These are phyloP conservation scores for Petasospora fabianii DNA, from an alignment of 1,139 yeast genomes.

Conservation along the genomic window DNA sequence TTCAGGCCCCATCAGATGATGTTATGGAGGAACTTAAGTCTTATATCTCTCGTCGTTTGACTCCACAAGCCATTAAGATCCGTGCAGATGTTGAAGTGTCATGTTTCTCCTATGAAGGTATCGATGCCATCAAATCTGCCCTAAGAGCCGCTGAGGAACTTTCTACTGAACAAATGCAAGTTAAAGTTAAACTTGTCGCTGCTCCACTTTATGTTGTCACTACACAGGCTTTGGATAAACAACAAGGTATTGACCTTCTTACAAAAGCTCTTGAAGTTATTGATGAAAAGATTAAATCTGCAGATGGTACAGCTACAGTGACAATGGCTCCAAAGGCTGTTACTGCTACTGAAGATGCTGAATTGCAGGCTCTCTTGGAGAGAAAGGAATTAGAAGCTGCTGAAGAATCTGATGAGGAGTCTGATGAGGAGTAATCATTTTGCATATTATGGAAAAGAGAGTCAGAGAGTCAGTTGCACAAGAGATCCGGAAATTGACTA, in stretches of 20 bases:
- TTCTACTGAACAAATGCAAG: conserved; percentile 78
- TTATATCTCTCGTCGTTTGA: conserved; percentile 87
- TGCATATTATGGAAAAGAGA: no score
- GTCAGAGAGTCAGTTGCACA: no score
- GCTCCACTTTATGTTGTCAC: conserved; percentile 96
- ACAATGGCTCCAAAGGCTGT: conserved; percentile 99
- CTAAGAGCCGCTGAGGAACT: conserved; percentile 81
- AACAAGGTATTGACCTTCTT: conserved; percentile 76
- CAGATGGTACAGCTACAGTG: conserved; percentile 86
- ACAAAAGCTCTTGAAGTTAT: conserved; percentile 78
- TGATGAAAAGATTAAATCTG: conserved; percentile 59
- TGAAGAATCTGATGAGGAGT: conserved; percentile 32
- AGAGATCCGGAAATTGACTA: no score
- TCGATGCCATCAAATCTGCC: conserved; percentile 92
- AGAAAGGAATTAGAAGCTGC: conserved; percentile 65
- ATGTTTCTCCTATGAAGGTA: conserved; percentile 96
- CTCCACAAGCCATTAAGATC: conserved; percentile 96
- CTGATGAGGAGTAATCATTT: conserved; percentile 15
- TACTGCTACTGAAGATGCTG: conserved; percentile 97
- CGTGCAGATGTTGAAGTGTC: conserved; percentile 98
- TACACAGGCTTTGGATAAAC: conserved; percentile 89
- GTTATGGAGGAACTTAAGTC: conserved; percentile 76
- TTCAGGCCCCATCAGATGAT: conserved; percentile 57
- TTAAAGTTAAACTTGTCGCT: conserved; percentile 92
- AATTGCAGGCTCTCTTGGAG: conserved; percentile 89